phyloP scores from a whole-genome alignment of 2,329 filamentous ascomycete genomes.

The Colletotrichum agaves region DNA sequence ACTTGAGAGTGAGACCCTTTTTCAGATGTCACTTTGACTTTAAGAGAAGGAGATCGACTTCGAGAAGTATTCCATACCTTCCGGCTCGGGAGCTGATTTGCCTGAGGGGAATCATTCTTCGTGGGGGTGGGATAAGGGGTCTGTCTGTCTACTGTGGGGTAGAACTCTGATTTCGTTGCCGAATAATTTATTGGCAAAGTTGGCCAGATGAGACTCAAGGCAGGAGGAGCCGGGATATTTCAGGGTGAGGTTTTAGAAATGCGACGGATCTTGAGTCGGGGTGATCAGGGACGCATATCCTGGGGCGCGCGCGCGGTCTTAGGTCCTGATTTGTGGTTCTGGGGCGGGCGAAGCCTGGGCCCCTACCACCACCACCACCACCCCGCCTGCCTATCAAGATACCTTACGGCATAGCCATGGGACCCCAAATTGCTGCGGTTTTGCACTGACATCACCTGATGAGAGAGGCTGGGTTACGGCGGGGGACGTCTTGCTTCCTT shows the following conservation, averaged over 20 bases:
- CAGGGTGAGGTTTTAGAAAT: slow-evolving; percentile 20
- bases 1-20: slow-evolving; percentile 15
- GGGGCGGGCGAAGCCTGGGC: background rate
- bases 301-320: background rate
- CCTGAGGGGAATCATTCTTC: slow-evolving; percentile 20
- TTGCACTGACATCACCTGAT: slow-evolving; percentile 23
- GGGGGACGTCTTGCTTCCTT: background rate
- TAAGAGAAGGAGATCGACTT: background rate
- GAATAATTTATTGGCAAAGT: slow-evolving; percentile 9
- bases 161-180: slow-evolving; percentile 15
- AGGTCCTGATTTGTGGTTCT: background rate
- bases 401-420: background rate
- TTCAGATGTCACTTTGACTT: slow-evolving; percentile 15
- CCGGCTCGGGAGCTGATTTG: slow-evolving; percentile 22
- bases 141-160: background rate
- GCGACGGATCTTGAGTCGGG: slow-evolving; percentile 20
- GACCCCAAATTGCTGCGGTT: slow-evolving; percentile 23
- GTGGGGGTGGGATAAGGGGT: background rate
- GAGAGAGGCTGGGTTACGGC: background rate
- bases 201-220: background rate
- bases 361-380: background rate
- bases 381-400: background rate
- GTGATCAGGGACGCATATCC: background rate
- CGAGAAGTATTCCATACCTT: slow-evolving; percentile 16
- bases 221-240: slow-evolving; percentile 8